These are phyloP conservation scores for Linnemannia zychae DNA, from an alignment of 192 early-diverging fungal genomes.

Conservation along the genomic window DNA sequence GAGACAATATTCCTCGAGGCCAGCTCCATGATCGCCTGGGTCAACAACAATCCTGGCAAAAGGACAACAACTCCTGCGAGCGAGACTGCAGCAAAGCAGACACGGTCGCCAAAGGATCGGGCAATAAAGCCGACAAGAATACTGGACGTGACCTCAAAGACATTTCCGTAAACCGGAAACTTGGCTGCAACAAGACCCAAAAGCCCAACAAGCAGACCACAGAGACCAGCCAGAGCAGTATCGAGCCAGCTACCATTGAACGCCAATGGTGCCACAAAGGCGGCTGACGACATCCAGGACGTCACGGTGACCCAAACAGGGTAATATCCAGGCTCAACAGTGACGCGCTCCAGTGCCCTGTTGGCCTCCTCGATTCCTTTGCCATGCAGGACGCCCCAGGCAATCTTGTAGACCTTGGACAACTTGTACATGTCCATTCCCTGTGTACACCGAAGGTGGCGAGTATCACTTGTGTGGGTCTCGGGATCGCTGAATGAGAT, in stretches of 20 bases:
- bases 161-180: conserved; percentile 73
- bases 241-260: conserved; percentile 70
- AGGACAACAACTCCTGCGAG: conserved; percentile 73
- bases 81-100: conserved; percentile 74
- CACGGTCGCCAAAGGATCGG: conserved; percentile 67
- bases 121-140: conserved; percentile 75
- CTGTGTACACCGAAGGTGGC: conserved; percentile 68
- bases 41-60: conserved; percentile 83
- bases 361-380: conserved; percentile 70
- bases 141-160: conserved; percentile 79
- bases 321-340: conserved; percentile 54
- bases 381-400: conserved; percentile 74
- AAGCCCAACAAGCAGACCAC: conserved; percentile 67
- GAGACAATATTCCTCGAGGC: conserved; percentile 89
- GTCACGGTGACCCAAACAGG: conserved; percentile 55
- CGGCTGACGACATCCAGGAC: conserved; percentile 53
- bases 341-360: conserved; percentile 65
- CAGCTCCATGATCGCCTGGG: conserved; percentile 89
- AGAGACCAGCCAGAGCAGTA: conserved; percentile 56
- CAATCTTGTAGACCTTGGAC: conserved; percentile 71
- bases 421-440: conserved; percentile 81
- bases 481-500: conserved; percentile 82
- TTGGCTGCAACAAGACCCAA: conserved; percentile 74
- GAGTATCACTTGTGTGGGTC: conserved; percentile 82
- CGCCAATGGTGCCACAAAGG: conserved; percentile 68